Evolutionary conservation across 306 rosid species (phyloP).

Genomic region (Prunus mongolica): DNA sequence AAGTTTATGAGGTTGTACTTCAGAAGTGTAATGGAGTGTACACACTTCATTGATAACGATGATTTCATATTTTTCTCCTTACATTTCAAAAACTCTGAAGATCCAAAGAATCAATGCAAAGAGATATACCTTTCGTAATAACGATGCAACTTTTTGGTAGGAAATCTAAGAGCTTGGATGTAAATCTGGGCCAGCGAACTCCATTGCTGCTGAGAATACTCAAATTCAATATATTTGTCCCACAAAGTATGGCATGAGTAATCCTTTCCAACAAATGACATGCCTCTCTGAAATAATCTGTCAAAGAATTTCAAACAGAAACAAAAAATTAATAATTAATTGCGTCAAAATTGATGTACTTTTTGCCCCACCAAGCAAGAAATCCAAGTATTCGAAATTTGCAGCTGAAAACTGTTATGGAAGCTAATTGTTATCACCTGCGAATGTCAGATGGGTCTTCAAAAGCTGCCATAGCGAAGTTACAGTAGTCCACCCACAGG

Average conservation of each 20-base stretch:
- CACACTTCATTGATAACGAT: background rate
- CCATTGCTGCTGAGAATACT: conserved; percentile 81
- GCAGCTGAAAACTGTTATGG: background rate
- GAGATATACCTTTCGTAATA: conserved; percentile 59
- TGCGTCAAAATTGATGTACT: background rate
- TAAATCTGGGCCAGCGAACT: conserved; percentile 63
- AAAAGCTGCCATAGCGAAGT: conserved; percentile 62
- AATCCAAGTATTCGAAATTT: conserved; percentile 8
- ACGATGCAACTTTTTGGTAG: conserved; percentile 69
- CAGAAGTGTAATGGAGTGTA: too few relatives aligned
- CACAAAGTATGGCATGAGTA: conserved; percentile 69
- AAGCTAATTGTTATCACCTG: conserved; percentile 39
- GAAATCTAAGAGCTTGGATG: conserved; percentile 74
- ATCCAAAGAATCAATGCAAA: conserved; percentile 4
- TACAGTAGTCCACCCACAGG: conserved; percentile 79
- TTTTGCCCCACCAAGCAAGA: conserved; percentile 4
- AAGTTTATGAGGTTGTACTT: too few relatives aligned
- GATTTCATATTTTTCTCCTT: background rate
- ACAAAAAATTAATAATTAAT: background rate
- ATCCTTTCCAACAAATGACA: conserved; percentile 85
- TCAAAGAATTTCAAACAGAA: conserved; percentile 17
- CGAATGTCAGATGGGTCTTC: conserved; percentile 75
- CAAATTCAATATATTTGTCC: conserved; percentile 84
- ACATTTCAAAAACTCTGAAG: background rate
- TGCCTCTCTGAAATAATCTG: conserved; percentile 75